phyloP scores from a whole-genome alignment of 768 basidiomycete genomes.

The Suillus hirtellus region DNA sequence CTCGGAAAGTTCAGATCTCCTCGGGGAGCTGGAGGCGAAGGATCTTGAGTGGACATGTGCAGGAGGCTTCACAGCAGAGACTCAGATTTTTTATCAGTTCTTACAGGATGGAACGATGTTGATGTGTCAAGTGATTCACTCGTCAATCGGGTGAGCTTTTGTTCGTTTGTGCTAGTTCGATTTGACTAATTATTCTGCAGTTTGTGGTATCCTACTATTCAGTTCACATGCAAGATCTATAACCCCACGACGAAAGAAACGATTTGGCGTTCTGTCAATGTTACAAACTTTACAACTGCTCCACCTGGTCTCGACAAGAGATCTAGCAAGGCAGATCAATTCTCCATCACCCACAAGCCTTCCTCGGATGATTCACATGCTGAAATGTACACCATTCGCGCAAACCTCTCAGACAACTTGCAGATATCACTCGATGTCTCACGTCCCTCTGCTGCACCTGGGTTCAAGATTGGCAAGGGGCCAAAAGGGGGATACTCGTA shows the following conservation, averaged over 20 bases:
- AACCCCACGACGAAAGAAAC: constrained; percentile 73
- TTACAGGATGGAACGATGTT: constrained; percentile 77
- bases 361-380: constrained; percentile 57
- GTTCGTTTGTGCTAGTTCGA: constrained; percentile 11
- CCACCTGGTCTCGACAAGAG: constrained; percentile 82
- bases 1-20: constrained; percentile 59
- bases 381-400: constrained; percentile 79
- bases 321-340: constrained; percentile 84
- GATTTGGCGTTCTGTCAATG: constrained; percentile 87
- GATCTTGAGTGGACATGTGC: constrained; percentile 85
- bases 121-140: constrained; percentile 87
- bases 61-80: constrained; percentile 87
- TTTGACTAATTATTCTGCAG: constrained; percentile 41
- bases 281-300: constrained; percentile 74
- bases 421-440: constrained; percentile 76
- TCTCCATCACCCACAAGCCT: constrained; percentile 67
- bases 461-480: constrained; percentile 91
- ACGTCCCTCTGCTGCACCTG: constrained; percentile 70
- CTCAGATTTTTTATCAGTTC: constrained; percentile 83
- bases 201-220: constrained; percentile 91
- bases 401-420: constrained; percentile 75
- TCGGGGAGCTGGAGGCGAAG: constrained; percentile 71
- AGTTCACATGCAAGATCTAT: constrained; percentile 89
- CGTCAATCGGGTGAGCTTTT: constrained; percentile 75
- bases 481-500: constrained; percentile 88